Conservation (phyloP, 352 stramenopile species). For the Ophiocytium majus region DNA sequence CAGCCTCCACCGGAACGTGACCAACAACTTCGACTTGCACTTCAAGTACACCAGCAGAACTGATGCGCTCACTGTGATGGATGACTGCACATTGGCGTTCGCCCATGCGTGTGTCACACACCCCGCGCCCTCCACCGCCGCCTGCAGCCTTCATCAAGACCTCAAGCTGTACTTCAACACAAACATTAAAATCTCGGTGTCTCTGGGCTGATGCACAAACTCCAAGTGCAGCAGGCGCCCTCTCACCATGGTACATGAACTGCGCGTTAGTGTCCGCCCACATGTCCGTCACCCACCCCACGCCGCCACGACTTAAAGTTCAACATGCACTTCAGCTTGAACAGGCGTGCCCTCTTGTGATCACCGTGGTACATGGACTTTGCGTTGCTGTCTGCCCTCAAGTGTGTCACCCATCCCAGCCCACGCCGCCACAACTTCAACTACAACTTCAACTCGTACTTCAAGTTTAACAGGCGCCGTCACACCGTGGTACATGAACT, state of each 20-base stretch:
- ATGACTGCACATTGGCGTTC: background rate
- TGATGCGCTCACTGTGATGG: background rate
- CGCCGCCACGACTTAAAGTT: background rate
- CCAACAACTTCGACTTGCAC: too few species aligned
- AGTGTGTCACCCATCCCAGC: too few species aligned
- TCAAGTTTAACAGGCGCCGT: background rate
- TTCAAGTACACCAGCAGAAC: too few species aligned
- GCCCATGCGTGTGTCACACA: background rate
- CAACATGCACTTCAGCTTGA: constrained; percentile 7
- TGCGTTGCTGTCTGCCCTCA: background rate
- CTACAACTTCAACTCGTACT: too few species aligned
- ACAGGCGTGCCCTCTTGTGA: background rate
- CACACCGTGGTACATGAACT: constrained; percentile 32
- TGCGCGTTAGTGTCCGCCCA: constrained; percentile 32
- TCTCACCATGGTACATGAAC: constrained; percentile 28
- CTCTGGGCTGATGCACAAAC: background rate
- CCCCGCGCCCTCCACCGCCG: too few species aligned
- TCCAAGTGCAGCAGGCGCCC: background rate
- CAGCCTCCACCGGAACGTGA: too few species aligned
- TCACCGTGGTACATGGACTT: too few species aligned
- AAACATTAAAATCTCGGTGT: background rate
- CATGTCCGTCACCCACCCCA: constrained; percentile 19
- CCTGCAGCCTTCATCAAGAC: too few species aligned
- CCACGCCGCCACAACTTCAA: too few species aligned
- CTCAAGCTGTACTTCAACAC: too few species aligned